These are phyloP conservation scores for Tetrahymena elliotti DNA, from an alignment of 73 alveolate species.

Conservation along the genomic window DNA sequence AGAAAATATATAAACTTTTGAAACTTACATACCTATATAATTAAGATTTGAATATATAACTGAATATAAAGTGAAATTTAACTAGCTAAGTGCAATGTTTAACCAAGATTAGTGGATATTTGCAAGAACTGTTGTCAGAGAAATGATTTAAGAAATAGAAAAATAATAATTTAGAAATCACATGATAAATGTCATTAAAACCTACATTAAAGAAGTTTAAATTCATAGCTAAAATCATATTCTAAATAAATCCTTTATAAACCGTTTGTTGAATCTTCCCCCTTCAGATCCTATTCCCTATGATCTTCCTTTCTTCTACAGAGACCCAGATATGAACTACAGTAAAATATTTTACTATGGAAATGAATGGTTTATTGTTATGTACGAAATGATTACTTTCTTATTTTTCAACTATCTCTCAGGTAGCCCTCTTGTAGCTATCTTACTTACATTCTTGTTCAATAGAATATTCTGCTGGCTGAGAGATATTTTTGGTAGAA, in stretches of 20 bases:
- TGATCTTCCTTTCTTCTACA: slow-evolving; percentile 73
- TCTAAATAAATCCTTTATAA: background rate
- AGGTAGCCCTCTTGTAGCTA: slow-evolving; percentile 46
- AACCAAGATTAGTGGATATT: background rate
- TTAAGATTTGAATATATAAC: background rate
- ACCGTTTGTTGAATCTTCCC: background rate
- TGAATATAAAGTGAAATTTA: background rate
- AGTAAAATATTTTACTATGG: slow-evolving; percentile 68
- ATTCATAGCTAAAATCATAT: background rate
- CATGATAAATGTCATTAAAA: background rate
- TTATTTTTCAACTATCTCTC: slow-evolving; percentile 42
- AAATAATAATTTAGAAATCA: background rate
- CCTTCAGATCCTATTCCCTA: slow-evolving; percentile 11
- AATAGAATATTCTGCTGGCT: slow-evolving; percentile 45
- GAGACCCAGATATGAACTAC: slow-evolving; percentile 62
- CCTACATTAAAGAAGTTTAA: background rate
- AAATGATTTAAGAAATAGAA: background rate
- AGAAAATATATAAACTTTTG: slow-evolving; percentile 56
- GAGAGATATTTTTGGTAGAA: slow-evolving; percentile 55
- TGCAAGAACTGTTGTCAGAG: background rate
- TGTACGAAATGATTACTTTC: slow-evolving; percentile 56
- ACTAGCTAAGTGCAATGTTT: background rate
- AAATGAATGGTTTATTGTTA: slow-evolving; percentile 59
- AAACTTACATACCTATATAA: background rate
- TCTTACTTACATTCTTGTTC: slow-evolving; percentile 60